Conservation (phyloP, 1,284 basidiomycete species). For the Baeospora myosura region DNA sequence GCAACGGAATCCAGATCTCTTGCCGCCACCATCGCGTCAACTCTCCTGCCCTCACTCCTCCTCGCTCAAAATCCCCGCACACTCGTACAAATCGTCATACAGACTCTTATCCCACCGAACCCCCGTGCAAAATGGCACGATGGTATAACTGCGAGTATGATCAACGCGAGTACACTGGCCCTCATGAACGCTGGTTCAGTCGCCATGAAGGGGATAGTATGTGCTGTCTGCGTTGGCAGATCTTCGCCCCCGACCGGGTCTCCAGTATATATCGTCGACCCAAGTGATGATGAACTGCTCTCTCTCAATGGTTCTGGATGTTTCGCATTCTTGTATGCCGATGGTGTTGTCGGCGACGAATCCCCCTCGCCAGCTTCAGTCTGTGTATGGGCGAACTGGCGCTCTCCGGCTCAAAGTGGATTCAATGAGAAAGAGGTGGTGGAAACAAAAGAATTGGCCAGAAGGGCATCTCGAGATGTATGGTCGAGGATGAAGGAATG, state of each 20-base stretch:
- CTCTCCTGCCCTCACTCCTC: constrained; percentile 53
- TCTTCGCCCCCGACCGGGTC: constrained; percentile 13
- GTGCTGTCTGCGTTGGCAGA: constrained; percentile 52
- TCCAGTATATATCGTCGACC: constrained; percentile 44
- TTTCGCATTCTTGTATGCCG: constrained; percentile 63
- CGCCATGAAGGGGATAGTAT: constrained; percentile 63
- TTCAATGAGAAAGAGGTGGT: constrained; percentile 37
- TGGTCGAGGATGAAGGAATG: constrained; percentile 42
- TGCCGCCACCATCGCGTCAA: constrained; percentile 41
- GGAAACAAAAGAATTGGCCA: constrained; percentile 39
- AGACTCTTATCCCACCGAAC: constrained; percentile 37
- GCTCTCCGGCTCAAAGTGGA: constrained; percentile 20
- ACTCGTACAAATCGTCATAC: constrained; percentile 63
- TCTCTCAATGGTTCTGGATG: constrained; percentile 39
- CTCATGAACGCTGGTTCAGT: constrained; percentile 61
- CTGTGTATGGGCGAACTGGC: constrained; percentile 56
- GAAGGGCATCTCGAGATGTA: constrained; percentile 35
- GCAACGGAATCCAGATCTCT: constrained; percentile 59
- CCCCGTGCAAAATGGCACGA: constrained; percentile 14
- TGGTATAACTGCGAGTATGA: constrained; percentile 45
- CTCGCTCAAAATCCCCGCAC: constrained; percentile 60
- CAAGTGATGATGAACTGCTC: constrained; percentile 37
- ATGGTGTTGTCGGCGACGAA: constrained; percentile 17
- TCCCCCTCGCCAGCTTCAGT: constrained; percentile 16
- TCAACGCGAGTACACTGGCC: constrained; percentile 63